phyloP scores from a whole-genome alignment of 2,329 filamentous ascomycete genomes.

The Monilinia fructicola region DNA sequence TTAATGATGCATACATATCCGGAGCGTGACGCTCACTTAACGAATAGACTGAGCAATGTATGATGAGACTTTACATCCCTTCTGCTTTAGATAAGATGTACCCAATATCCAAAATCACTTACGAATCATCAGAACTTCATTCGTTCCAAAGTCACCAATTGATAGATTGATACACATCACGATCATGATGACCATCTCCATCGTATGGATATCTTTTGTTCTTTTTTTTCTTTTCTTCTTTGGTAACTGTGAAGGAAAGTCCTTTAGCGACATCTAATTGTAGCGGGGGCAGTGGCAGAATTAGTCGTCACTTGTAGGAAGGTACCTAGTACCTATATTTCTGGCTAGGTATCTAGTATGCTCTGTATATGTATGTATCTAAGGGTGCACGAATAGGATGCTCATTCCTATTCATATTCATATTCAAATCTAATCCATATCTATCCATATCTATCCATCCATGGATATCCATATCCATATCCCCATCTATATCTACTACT shows the following conservation, averaged over 20 bases:
- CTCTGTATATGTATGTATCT: neutral
- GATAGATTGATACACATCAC: neutral
- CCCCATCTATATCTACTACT: neutral
- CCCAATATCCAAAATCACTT: neutral
- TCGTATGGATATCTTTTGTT: too few relatives aligned
- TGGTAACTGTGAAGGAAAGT: neutral
- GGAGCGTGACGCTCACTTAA: conserved; percentile 15
- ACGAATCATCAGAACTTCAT: conserved; percentile 1
- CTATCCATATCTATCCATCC: too few relatives aligned
- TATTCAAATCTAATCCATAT: too few relatives aligned
- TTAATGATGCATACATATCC: neutral
- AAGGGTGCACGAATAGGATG: neutral
- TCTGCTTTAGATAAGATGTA: neutral
- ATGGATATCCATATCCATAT: too few relatives aligned
- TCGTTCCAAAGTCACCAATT: neutral
- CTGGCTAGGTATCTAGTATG: neutral
- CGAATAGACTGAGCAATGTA: conserved; percentile 3
- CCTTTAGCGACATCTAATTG: neutral
- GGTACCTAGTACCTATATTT: neutral
- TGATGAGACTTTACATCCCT: conserved; percentile 2
- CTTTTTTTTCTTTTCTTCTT: too few relatives aligned
- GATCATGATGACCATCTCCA: too few relatives aligned
- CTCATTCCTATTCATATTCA: too few relatives aligned
- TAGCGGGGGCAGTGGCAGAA: conserved; percentile 2
- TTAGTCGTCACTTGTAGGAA: neutral